These are phyloP conservation scores for Glarea lozoyensis DNA, from an alignment of 495 filamentous ascomycete genomes.

Conservation along the genomic window DNA sequence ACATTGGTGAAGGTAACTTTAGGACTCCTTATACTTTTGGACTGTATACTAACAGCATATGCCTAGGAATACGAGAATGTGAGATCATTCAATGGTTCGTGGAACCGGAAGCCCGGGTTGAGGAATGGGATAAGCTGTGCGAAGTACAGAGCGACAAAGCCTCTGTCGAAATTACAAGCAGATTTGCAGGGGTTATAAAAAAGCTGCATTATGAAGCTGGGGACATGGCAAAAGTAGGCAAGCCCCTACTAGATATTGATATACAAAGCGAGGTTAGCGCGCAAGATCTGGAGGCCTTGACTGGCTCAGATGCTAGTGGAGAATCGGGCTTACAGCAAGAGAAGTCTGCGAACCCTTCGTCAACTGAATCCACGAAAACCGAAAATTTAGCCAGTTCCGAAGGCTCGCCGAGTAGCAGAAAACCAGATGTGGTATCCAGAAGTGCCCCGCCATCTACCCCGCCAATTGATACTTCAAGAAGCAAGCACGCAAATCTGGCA, in stretches of 20 bases:
- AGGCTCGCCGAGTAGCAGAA: not conserved
- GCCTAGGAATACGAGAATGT: constrained; percentile 85
- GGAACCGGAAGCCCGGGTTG: constrained; percentile 86
- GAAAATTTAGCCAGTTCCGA: not conserved
- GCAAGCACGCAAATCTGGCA: constrained; percentile 62
- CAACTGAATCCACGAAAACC: not conserved
- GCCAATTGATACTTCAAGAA: constrained; percentile 7
- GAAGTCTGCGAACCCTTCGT: too few species aligned
- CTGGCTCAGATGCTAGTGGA: constrained; percentile 8
- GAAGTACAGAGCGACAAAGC: constrained; percentile 99
- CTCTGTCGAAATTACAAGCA: constrained; percentile 94
- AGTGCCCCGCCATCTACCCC: not conserved
- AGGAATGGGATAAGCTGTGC: constrained; percentile 96
- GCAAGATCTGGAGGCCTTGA: constrained; percentile 34
- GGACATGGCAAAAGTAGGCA: constrained; percentile 91
- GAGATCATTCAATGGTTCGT: constrained; percentile 99
- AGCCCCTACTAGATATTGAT: constrained; percentile 73
- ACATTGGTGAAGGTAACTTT: constrained; percentile 85
- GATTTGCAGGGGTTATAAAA: constrained; percentile 92
- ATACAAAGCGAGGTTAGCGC: constrained; percentile 44
- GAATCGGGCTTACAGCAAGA: constrained; percentile 8
- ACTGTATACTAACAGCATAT: constrained; percentile 9
- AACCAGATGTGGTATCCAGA: not conserved
- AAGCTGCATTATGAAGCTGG: constrained; percentile 93
- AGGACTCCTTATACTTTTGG: not conserved